Percentiles rank a stretch among this genome's conserved stretches.
Conservation (phyloP, 1,284 basidiomycete genomes). For the Binderoboletus segoi region DNA sequence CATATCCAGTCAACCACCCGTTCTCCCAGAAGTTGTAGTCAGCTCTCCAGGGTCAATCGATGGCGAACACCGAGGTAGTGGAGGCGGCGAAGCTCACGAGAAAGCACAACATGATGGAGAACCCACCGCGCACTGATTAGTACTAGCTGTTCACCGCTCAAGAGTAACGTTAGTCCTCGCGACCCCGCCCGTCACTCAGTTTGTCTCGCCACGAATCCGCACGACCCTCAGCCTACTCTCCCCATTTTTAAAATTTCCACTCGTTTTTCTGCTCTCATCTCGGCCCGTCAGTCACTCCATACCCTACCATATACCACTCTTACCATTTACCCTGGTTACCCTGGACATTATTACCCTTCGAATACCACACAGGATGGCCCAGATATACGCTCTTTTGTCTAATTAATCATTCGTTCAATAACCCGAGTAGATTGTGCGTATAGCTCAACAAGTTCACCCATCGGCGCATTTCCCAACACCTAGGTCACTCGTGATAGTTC, state of each 20-base stretch:
- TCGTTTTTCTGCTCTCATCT: conserved; percentile 19
- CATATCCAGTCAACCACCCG: conserved; percentile 36
- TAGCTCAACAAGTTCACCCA: not conserved
- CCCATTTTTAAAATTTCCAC: conserved; percentile 6
- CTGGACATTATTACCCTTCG: not conserved
- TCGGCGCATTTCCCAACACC: not conserved
- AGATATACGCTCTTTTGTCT: conserved; percentile 7
- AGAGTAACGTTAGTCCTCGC: not conserved
- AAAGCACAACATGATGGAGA: conserved; percentile 29
- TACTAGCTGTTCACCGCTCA: not conserved
- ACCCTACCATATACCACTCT: conserved; percentile 7
- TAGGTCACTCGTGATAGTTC: too few relatives aligned
- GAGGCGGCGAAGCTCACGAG: conserved; percentile 13
- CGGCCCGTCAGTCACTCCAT: conserved; percentile 9
- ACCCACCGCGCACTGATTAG: conserved; percentile 22
- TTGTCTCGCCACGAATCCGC: not conserved
- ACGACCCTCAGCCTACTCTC: conserved; percentile 5
- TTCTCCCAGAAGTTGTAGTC: conserved; percentile 40
- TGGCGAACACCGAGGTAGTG: conserved; percentile 24
- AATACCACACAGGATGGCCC: not conserved
- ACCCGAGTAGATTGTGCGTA: not conserved
- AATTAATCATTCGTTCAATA: conserved; percentile 9
- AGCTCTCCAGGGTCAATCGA: conserved; percentile 39
- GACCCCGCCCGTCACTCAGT: not conserved
- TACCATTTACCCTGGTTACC: not conserved